Base-by-base conservation (phyloP, 331 rosid genomes). In the Pyrus hybrid region DNA sequence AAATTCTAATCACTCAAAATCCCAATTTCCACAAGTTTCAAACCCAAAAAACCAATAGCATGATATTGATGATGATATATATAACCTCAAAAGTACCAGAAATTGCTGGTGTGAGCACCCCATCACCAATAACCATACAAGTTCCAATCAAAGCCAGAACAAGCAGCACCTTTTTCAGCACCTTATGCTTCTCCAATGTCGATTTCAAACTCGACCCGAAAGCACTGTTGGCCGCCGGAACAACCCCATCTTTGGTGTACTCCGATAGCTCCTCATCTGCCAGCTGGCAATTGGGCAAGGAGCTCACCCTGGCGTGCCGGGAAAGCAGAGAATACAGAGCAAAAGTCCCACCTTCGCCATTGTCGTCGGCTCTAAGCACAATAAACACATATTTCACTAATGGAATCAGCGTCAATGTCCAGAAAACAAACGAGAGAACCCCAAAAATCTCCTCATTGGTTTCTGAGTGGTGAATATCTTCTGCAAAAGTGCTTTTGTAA, bases 51-150 rank as follows among this genome's bases (percentile, higher is more conserved):
- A 66, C n/a, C 29, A 71, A 63, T 43, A 68, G 8, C 10, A 72
- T 49, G 64, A 8, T 30, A 77, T 35, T 37, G 45, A 9, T 37
- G 2, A 37, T 37, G 45, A 10, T 53, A 53, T 16, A n/a, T 22
- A 57, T 57, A 84, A 67, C 23, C 58, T 9, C 68, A 56, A 49
- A 49, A 81, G 65, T 93, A 93, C 99, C 99, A 81, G 99, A 94
- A 79, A 94, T 85, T 75, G 99, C 96, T n/a, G 99, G 99, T 61
- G 99, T 88, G 76, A 94, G 99, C 22, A 94, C 97, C 64, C 97
- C 99, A 80, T 94, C 99, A n/a, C 99, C 99, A 72, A 94, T 92
- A 63, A 94, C 99, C 99, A 94, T 94, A 80, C 97, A 90, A 80
- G 99, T 89, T 70, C 99, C 99, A 51, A 94, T 90, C 88, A 94